Evolutionary conservation across 2,329 filamentous ascomycete genomes (phyloP).

Genomic region (Pyricularia grisea): DNA sequence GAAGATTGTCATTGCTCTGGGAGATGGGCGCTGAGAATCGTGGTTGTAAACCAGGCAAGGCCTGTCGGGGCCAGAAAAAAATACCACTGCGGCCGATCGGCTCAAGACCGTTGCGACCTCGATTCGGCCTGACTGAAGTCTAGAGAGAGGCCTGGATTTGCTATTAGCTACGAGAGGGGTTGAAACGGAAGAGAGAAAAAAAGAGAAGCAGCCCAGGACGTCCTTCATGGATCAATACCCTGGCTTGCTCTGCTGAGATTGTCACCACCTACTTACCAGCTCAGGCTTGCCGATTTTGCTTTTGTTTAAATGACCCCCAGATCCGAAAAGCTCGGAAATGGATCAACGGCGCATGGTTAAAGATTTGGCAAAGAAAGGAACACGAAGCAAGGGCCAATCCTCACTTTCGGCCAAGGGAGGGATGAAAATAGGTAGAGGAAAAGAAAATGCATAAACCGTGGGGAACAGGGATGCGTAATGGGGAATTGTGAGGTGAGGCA

Average conservation of each 20-base stretch:
- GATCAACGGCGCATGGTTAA: background rate
- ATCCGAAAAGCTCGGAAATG: background rate
- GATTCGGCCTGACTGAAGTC: background rate
- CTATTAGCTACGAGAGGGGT: background rate
- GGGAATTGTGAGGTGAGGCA: background rate
- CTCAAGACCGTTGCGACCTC: background rate
- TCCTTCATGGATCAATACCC: background rate
- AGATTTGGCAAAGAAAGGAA: background rate
- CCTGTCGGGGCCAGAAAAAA: background rate
- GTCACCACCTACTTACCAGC: background rate
- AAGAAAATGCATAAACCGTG: background rate
- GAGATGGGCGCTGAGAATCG: background rate
- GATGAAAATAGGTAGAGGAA: background rate
- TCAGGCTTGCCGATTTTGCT: background rate
- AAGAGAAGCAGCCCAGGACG: background rate
- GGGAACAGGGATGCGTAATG: background rate
- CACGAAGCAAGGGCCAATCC: background rate
- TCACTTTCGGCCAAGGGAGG: background rate
- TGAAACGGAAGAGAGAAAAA: background rate
- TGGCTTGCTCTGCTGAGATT: background rate
- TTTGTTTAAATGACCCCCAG: background rate
- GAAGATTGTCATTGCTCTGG: background rate
- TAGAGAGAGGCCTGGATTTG: background rate
- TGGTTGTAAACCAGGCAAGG: background rate
- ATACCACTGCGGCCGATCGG: conserved; percentile 7